These are phyloP conservation scores for Oryza meyeriana DNA, from an alignment of 176 grass and related monocot species.

Conservation along the genomic window DNA sequence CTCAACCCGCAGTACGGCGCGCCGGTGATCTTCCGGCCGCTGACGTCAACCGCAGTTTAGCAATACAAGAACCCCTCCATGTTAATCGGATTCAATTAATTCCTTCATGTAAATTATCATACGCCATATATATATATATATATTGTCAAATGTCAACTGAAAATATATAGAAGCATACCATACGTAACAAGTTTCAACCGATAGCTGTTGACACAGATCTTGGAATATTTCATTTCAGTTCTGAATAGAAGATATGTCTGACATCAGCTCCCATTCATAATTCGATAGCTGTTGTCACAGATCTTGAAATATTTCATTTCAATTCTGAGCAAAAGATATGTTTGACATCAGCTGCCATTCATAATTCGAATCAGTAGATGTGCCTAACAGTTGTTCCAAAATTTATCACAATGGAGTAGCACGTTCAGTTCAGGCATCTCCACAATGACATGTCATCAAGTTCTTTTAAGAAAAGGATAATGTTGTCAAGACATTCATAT, in stretches of 20 bases:
- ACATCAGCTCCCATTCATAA: background rate
- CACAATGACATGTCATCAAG: background rate
- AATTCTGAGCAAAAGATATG: background rate
- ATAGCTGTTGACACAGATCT: background rate
- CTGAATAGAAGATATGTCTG: background rate
- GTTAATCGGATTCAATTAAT: constrained; percentile 43
- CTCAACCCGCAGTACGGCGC: constrained; percentile 83
- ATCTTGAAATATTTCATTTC: background rate
- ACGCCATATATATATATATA: background rate
- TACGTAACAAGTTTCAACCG: constrained; percentile 29
- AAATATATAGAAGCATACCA: constrained; percentile 48
- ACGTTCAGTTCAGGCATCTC: background rate
- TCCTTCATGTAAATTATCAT: constrained; percentile 52
- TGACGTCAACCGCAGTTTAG: constrained; percentile 10
- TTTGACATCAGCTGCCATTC: background rate
- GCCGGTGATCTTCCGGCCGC: constrained; percentile 73
- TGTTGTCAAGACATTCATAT: background rate
- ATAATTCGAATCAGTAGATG: background rate
- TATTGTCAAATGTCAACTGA: constrained; percentile 11
- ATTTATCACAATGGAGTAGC: background rate
- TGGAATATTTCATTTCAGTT: no score
- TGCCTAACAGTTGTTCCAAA: background rate
- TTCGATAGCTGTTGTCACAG: background rate
- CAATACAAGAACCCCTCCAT: background rate
- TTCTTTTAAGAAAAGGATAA: background rate